Evolutionary conservation across 2,329 filamentous ascomycete species (phyloP), one percentile per base, ranked within the genome.

Genomic region (Fusarium sp.): DNA sequence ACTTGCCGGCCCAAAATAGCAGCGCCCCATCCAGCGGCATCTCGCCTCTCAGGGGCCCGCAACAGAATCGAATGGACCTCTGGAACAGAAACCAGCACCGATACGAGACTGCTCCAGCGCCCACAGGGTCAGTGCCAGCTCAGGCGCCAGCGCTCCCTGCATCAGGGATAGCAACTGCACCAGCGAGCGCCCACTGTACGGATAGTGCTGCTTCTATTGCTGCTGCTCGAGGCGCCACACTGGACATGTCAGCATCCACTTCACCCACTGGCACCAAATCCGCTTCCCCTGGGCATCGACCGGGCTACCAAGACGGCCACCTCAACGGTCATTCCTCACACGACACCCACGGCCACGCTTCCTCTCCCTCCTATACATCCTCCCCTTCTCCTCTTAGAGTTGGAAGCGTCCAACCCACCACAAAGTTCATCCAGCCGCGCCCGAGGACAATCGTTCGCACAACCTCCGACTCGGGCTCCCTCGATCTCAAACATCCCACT

Each of bases 401-500:
- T 38, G 79, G 79, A 70, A 83, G 80, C 60, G 82, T 86, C 37
- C 86, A 85, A 4, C 85, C 87, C 12, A 87, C 87, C 72, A 87
- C 84, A 27, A 84, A 81, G 57, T 74, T 83, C 52, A 80, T 76
- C 56, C 81, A 83, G 65, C 83, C 83, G 12, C 82, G 85, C 50
- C 81, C 83, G 32, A 84, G 85, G 58, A 85, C 87, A 69, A 85
- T 89, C 68, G 80, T 89, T 60, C 84, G 87, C 43, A 86, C 86
- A 12, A 82, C 84, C 3, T 87, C 85, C 65, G 78, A 84, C 65
- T 86, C 81, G 71, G 84, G 83, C 63, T 83, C 83, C 59, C 82
- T 86, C 15, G 82, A 83, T 33, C 82, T 91, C 56, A 85, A 85
- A 72, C 90, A 92, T 79, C 91, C 90, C 33, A 87, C 87, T 3